Conservation (phyloP, 176 grass and related monocot genomes). For the Oropetium thomaeum region DNA sequence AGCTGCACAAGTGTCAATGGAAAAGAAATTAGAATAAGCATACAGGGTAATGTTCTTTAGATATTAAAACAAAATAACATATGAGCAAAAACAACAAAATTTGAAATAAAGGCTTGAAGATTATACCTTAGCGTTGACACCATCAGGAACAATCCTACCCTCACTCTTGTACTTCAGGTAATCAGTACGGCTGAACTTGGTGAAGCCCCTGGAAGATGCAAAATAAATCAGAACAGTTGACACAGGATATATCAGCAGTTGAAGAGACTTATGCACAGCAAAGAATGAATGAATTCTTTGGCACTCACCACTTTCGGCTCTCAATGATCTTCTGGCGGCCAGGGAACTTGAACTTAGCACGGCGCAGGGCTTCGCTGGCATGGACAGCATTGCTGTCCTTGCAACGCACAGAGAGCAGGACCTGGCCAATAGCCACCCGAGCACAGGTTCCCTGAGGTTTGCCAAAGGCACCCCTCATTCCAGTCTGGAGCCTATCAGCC, state of each 20-base stretch:
- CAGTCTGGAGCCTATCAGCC: constrained; percentile 90
- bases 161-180: constrained; percentile 77
- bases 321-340: constrained; percentile 81
- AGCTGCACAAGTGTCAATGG: constrained; percentile 6
- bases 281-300: background rate
- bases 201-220: constrained; percentile 57
- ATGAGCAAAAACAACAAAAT: background rate
- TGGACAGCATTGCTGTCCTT: constrained; percentile 56
- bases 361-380: constrained; percentile 60
- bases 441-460: constrained; percentile 69
- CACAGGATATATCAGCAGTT: background rate
- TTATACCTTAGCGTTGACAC: constrained; percentile 71
- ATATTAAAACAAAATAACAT: background rate
- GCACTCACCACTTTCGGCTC: constrained; percentile 61
- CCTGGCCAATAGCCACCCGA: constrained; percentile 66
- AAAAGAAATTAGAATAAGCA: background rate
- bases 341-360: constrained; percentile 87
- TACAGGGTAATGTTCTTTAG: background rate
- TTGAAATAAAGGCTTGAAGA: background rate
- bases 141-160: constrained; percentile 60
- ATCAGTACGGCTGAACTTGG: constrained; percentile 66
- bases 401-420: constrained; percentile 64
- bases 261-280: background rate
- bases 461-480: constrained; percentile 89
- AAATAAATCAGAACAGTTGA: background rate